Evolutionary conservation across 495 filamentous ascomycete genomes (phyloP).

Genomic region (Mycothermus thermophilus): DNA sequence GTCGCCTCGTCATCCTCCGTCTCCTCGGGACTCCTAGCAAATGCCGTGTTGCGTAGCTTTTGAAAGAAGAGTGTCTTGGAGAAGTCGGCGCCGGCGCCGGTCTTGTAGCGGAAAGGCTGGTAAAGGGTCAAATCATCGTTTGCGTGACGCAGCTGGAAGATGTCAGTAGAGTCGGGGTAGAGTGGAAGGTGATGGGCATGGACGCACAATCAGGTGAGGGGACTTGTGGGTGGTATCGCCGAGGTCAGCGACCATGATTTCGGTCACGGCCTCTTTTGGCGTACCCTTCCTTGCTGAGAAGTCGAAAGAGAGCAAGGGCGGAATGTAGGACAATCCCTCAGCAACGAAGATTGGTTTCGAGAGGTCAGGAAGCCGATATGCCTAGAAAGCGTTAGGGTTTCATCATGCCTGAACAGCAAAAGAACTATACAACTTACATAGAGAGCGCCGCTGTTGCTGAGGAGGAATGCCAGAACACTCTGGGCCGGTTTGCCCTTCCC

Average conservation of each 20-base stretch:
- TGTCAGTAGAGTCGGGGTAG: slow-evolving; percentile 5
- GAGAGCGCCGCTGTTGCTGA: slow-evolving; percentile 56
- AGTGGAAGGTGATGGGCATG: neutral
- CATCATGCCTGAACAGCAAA: too few species aligned
- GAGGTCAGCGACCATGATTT: slow-evolving; percentile 70
- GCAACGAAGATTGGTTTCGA: slow-evolving; percentile 46
- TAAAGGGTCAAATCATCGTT: slow-evolving; percentile 81
- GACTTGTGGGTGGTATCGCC: slow-evolving; percentile 55
- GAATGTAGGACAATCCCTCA: slow-evolving; percentile 63
- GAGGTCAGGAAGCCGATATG: slow-evolving; percentile 51
- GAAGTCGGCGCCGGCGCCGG: slow-evolving; percentile 18
- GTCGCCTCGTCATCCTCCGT: slow-evolving; percentile 22
- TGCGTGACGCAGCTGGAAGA: slow-evolving; percentile 51
- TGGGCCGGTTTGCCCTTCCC: slow-evolving; percentile 31
- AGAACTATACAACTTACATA: slow-evolving; percentile 57
- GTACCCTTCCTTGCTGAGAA: slow-evolving; percentile 52
- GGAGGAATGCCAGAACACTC: slow-evolving; percentile 55
- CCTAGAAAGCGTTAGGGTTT: slow-evolving; percentile 26
- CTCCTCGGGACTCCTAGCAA: slow-evolving; percentile 39
- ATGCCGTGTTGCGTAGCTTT: slow-evolving; percentile 52
- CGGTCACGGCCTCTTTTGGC: slow-evolving; percentile 54
- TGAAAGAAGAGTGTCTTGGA: slow-evolving; percentile 50
- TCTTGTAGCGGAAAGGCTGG: slow-evolving; percentile 48
- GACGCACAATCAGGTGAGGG: slow-evolving; percentile 64
- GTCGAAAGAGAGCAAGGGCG: slow-evolving; percentile 59